Conservation (phyloP, 805 yeast genomes). For the Nakazawaea populi region DNA sequence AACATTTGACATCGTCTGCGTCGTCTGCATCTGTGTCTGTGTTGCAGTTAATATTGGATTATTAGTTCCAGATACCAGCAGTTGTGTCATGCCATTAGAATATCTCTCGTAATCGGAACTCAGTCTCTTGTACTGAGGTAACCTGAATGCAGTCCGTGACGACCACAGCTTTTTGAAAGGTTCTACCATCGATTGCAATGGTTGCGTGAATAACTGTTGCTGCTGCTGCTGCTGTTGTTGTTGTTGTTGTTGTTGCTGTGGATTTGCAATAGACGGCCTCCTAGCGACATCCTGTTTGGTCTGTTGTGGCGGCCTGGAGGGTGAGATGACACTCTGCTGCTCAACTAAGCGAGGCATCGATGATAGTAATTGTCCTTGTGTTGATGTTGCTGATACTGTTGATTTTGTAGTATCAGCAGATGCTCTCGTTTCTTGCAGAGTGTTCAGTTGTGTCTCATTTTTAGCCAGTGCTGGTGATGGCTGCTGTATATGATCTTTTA, state of each 20-base stretch:
- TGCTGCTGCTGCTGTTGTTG: background rate
- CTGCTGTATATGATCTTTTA: background rate
- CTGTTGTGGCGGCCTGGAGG: constrained; percentile 5
- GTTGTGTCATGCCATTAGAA: background rate
- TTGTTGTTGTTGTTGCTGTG: background rate
- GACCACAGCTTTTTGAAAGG: constrained; percentile 11
- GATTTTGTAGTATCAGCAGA: background rate
- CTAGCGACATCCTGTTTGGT: background rate
- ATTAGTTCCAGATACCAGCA: background rate
- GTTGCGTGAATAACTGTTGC: constrained; percentile 2
- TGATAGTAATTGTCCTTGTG: background rate
- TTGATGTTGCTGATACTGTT: background rate
- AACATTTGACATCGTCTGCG: background rate
- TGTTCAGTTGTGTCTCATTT: background rate
- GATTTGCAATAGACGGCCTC: background rate
- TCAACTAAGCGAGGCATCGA: background rate
- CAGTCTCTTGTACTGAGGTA: constrained; percentile 27
- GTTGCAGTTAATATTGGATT: background rate
- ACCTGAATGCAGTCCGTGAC: constrained; percentile 16
- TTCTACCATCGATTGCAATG: constrained; percentile 1
- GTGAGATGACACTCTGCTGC: background rate
- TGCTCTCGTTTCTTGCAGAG: background rate
- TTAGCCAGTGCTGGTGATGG: background rate
- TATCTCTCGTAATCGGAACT: constrained; percentile 5
- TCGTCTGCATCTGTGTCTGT: background rate